Evolutionary conservation across 805 yeast genomes (phyloP), one percentile per base, ranked within the genome.

Genomic region (Candida ovalis): DNA sequence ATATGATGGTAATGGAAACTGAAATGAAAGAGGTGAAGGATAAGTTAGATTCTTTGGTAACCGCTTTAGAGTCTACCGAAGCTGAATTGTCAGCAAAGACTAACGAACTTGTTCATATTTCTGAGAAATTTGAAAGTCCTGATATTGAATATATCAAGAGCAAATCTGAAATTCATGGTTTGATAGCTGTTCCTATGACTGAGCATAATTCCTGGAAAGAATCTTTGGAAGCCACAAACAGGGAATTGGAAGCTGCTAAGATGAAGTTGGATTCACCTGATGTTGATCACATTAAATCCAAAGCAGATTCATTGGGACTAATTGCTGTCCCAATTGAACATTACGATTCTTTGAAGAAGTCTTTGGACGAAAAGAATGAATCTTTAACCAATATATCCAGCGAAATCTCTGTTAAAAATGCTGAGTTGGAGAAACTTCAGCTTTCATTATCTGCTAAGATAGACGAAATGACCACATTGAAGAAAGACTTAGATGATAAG

Each of bases 101-200:
- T 3, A 47, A 45, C 23, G 48, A 49, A n/a, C 30, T 52, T 36
- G 47, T 43, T 3, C 12, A 23, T 15, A 24, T 30, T 17, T 19
- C 37, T 32, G 37, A 43, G 32, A 43, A 41, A 49, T 47, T 42
- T 13, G 50, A 53, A 21, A 52, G 49, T 13, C 65, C 65, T 15
- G 56, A 55, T 35, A 43, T 44, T 19, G 52, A 54, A 10, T 56
- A 57, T 46, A 42, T 61, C 25, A 51, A 53, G 45, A 38, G 52
- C 18, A 47, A 60, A 46, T 44, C 59, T 38, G 43, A 51, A 35
- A 40, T 49, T 4, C 44, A 45, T 36, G 55, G 44, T 13, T 27
- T 52, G 21, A 53, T 58, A n/a, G 53, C 59, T 9, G n/a, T 61
- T 27, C 59, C 62, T 24, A 46, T 55, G 27, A 27, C 42, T 28